A percentile compares a stretch with the other conserved stretches of the same genome.
Evolutionary conservation across 2,329 filamentous ascomycete genomes (phyloP).

Genomic region (Ceratocystis diversiconidia): DNA sequence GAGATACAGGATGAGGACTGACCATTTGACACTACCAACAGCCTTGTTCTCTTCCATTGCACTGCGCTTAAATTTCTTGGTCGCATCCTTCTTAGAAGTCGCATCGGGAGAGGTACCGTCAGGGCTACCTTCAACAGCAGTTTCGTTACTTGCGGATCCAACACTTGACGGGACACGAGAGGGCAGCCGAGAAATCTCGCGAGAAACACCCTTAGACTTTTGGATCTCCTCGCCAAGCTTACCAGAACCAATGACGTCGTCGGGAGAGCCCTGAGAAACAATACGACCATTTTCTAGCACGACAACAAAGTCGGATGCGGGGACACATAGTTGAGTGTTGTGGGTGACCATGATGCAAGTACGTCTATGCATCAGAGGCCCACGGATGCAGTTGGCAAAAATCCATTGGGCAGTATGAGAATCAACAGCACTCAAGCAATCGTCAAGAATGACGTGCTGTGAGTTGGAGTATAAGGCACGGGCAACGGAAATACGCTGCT

Average conservation of each 20-base stretch:
- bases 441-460: conserved; percentile 78
- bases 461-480: conserved; percentile 93
- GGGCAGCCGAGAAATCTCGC: conserved; percentile 54
- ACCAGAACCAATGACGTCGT: conserved; percentile 71
- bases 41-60: conserved; percentile 64
- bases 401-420: conserved; percentile 98
- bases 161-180: conserved; percentile 68
- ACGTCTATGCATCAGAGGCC: conserved; percentile 72
- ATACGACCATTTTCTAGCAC: conserved; percentile 79
- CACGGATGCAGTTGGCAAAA: conserved; percentile 81
- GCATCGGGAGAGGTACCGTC: conserved; percentile 36
- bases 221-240: conserved; percentile 74
- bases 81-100: conserved; percentile 35
- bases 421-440: conserved; percentile 91
- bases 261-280: conserved; percentile 57
- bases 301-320: conserved; percentile 66
- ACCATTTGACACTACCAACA: conserved; percentile 73
- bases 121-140: conserved; percentile 32
- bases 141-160: conserved; percentile 45
- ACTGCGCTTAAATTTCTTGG: conserved; percentile 32
- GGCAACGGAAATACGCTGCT: conserved; percentile 93
- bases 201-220: conserved; percentile 57
- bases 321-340: conserved; percentile 78
- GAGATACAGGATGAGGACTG: conserved; percentile 75
- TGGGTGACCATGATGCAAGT: conserved; percentile 95